Conservation (phyloP, 2,329 filamentous ascomycete species). For the Fusarium virguliforme region DNA sequence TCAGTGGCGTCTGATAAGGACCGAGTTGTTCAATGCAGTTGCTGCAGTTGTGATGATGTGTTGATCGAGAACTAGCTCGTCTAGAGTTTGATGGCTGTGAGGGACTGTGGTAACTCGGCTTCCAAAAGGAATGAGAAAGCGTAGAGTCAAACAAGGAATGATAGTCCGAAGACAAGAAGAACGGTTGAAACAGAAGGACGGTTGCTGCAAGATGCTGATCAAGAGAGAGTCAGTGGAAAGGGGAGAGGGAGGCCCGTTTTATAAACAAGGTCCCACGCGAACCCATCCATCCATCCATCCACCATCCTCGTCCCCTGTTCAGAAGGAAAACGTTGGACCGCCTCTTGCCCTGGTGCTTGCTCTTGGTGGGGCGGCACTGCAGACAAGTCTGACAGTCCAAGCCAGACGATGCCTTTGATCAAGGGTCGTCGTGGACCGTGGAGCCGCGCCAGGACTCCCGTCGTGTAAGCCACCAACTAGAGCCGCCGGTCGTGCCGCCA, state of each 20-base stretch:
- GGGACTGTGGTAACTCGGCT: conserved; percentile 49
- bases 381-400: neutral
- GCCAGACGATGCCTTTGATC: conserved; percentile 22
- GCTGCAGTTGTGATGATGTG: conserved; percentile 12
- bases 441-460: conserved; percentile 7
- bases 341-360: neutral
- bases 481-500: conserved; percentile 37
- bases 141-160: conserved; percentile 49
- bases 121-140: conserved; percentile 56
- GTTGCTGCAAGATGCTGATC: conserved; percentile 39
- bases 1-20: conserved; percentile 47
- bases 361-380: conserved; percentile 37
- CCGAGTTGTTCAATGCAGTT: conserved; percentile 41
- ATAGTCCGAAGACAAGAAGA: conserved; percentile 51
- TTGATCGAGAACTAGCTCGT: conserved; percentile 52
- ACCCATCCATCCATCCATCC: neutral
- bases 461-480: conserved; percentile 14
- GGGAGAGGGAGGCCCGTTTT: conserved; percentile 50
- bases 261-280: conserved; percentile 44
- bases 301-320: conserved; percentile 26
- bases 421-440: conserved; percentile 9
- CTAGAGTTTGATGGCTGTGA: conserved; percentile 34
- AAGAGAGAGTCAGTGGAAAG: conserved; percentile 36
- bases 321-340: conserved; percentile 44
- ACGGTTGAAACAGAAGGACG: conserved; percentile 47